Percentiles rank a stretch among this genome's conserved stretches.
Conservation (phyloP, 371 early-diverging fungal species). For the Basidiobolus heterosporus region DNA sequence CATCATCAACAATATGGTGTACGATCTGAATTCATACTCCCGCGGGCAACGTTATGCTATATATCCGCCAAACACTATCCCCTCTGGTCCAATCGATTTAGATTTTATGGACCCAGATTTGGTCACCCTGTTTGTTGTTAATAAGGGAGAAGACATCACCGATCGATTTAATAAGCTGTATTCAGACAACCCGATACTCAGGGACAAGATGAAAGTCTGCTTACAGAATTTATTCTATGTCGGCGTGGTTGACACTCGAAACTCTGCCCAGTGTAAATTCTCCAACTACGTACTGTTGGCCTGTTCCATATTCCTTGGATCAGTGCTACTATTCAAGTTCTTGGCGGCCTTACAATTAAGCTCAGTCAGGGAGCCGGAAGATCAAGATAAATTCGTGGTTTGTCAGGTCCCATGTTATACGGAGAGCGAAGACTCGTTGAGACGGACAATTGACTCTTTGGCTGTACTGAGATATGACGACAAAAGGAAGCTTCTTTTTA, state of each 20-base stretch:
- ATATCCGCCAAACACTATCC: conserved; percentile 7
- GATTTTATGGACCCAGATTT: conserved; percentile 31
- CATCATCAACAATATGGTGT: conserved; percentile 52
- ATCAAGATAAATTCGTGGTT: conserved; percentile 81
- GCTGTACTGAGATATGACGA: conserved; percentile 82
- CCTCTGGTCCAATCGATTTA: conserved; percentile 16
- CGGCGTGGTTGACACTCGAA: conserved; percentile 74
- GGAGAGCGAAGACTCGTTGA: conserved; percentile 86
- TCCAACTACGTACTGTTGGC: conserved; percentile 75
- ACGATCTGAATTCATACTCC: conserved; percentile 61
- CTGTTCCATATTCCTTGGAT: conserved; percentile 56
- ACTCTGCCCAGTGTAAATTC: conserved; percentile 64
- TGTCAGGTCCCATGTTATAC: conserved; percentile 94
- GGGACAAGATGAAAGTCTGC: conserved; percentile 37
- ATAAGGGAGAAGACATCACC: conserved; percentile 28
- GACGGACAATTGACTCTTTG: conserved; percentile 89
- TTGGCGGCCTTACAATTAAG: conserved; percentile 80
- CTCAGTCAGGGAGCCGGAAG: conserved; percentile 51
- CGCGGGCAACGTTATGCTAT: conserved; percentile 12
- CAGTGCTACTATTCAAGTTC: conserved; percentile 82
- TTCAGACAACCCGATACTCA: conserved; percentile 3
- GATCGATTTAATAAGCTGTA: conserved; percentile 1
- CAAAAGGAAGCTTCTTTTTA: conserved; percentile 85
- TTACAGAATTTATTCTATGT: conserved; percentile 72
- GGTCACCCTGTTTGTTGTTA: conserved; percentile 44